Evolutionary conservation across 176 grass and related monocot genomes (phyloP).

Genomic region (Rhynchospora pubera): DNA sequence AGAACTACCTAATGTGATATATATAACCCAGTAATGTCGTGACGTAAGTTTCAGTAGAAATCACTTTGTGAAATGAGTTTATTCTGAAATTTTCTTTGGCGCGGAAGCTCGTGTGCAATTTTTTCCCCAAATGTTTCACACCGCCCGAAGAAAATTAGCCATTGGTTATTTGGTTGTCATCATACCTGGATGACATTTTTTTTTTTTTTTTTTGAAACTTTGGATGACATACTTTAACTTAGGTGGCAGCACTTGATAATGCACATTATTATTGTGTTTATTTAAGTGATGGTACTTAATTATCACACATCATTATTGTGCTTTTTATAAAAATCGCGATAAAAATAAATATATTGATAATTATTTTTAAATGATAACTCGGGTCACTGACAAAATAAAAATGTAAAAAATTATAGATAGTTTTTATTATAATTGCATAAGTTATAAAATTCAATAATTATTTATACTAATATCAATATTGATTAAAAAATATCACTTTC

Average conservation of each 20-base stretch:
- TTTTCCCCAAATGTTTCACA: not conserved
- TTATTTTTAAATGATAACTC: not conserved
- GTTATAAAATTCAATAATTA: no score
- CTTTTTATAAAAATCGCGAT: not conserved
- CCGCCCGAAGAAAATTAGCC: not conserved
- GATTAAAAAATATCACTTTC: no score
- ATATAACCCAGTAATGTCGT: not conserved
- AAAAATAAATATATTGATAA: not conserved
- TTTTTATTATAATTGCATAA: no score
- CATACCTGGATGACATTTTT: not conserved
- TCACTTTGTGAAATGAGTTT: not conserved
- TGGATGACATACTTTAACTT: not conserved
- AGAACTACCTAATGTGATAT: not conserved
- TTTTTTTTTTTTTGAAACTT: no score
- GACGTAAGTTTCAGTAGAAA: not conserved
- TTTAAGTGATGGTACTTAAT: not conserved
- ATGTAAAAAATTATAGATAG: no score
- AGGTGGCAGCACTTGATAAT: not conserved
- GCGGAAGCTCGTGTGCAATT: slow-evolving; percentile 1
- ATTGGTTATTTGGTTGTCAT: not conserved
- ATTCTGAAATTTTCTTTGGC: not conserved
- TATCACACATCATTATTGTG: slow-evolving; percentile 3
- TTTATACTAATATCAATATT: no score
- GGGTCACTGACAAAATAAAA: no score
- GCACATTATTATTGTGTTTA: not conserved